phyloP scores from a whole-genome alignment of 371 early-diverging fungal species.

The Mortierella sp. region DNA sequence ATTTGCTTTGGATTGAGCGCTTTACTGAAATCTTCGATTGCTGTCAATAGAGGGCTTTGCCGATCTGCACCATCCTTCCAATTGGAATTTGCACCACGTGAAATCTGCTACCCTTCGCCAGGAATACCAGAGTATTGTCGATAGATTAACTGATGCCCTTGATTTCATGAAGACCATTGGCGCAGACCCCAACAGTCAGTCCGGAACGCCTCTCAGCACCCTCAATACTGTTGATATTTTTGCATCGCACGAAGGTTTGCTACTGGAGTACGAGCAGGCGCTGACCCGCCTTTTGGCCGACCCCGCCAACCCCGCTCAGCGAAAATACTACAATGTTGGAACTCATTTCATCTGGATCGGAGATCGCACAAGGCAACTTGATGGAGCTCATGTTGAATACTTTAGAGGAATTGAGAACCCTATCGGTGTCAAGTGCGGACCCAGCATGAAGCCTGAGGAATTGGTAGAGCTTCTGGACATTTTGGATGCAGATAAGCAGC shows the following conservation, averaged over 20 bases:
- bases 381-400: conserved; percentile 97
- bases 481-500: conserved; percentile 87
- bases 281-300: conserved; percentile 78
- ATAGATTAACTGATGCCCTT: conserved; percentile 86
- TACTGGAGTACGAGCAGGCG: conserved; percentile 92
- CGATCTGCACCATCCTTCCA: conserved; percentile 90
- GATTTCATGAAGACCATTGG: conserved; percentile 95
- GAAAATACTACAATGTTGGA: conserved; percentile 78
- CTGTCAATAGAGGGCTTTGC: conserved; percentile 58
- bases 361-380: conserved; percentile 95
- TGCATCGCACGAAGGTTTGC: conserved; percentile 94
- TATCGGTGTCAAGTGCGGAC: conserved; percentile 96
- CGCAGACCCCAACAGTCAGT: conserved; percentile 66
- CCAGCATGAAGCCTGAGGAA: conserved; percentile 89
- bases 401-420: conserved; percentile 96
- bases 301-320: conserved; percentile 63
- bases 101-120: conserved; percentile 80
- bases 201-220: conserved; percentile 47
- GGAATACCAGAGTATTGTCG: conserved; percentile 92
- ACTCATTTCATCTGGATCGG: conserved; percentile 98
- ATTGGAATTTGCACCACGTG: conserved; percentile 94
- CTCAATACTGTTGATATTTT: conserved; percentile 89
- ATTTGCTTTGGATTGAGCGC: not conserved
- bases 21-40: not conserved
- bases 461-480: conserved; percentile 85